Evolutionary conservation across 2,329 filamentous ascomycete genomes (phyloP), one percentile per base, ranked within the genome.

Genomic region (Myrmaecium sp.): DNA sequence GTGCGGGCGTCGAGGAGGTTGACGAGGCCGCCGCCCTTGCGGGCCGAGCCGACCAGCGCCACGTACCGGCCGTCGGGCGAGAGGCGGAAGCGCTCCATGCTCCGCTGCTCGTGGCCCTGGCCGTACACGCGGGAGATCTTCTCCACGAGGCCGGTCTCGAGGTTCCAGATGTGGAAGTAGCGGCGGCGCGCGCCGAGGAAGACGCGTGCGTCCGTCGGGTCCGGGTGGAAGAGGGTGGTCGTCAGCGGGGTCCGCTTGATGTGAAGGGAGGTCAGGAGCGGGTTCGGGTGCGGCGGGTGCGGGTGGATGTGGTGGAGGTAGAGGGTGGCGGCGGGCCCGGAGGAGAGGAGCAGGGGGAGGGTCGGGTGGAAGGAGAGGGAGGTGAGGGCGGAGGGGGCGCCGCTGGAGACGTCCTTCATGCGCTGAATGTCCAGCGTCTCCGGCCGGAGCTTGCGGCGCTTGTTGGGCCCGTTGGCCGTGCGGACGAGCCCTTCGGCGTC

Each of bases 81-180:
- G 14, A 91, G 58, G 40, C 77, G 79, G 62, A 98, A 92, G 16
- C 65, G 64, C 51, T 95, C 89, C 82, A 94, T 94, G 21, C 69
- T 77, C 41, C 74, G 77, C 51, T 94, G 84, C 51, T 92, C 81
- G 29, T 79, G 66, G 37, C 74, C 62, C 38, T 83, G 75, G 35
- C 83, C 70, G 44, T 77, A 68, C 32, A 89, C 58, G 46, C 77
- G 64, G 39, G 69, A 72, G 23, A 92, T 68, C 54, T 92, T 93
- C 42, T 86, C 77, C 25, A 98, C 72, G 8, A 64, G 60, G 22
- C 89, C 89, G 0, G 76, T 74, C 22, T 75, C 62, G 14, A 98
- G 65, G 43, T 95, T 75, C 89, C 89, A 98, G 37, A 77, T 74
- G 54, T 95, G 89, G 53, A 95, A 94, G 58, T 83, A 95, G 35